A percentile compares a stretch with the other conserved stretches of the same genome.
Evolutionary conservation across 495 filamentous ascomycete species (phyloP).

Genomic region (Talaromyces adpressus): DNA sequence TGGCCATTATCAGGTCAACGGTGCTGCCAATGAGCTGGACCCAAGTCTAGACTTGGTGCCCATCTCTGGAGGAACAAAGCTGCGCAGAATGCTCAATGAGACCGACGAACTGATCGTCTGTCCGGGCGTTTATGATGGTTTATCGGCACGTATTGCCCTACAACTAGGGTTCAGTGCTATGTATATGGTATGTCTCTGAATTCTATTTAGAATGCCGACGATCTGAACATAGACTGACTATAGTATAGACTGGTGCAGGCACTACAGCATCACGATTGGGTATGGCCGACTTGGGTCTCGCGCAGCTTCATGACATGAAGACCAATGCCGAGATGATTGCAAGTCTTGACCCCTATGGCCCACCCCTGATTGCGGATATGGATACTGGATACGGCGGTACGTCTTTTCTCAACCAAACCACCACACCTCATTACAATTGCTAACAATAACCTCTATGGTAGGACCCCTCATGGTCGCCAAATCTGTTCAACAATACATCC

Average conservation of each 20-base stretch:
- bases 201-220: no score
- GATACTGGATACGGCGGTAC: constrained; percentile 59
- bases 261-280: constrained; percentile 57
- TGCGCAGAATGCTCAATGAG: constrained; percentile 36
- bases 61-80: constrained; percentile 37
- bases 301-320: constrained; percentile 56
- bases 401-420: background rate
- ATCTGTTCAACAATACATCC: constrained; percentile 56
- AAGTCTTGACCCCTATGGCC: constrained; percentile 46
- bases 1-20: constrained; percentile 32
- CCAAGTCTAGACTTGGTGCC: background rate
- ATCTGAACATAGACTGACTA: constrained; percentile 4
- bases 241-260: constrained; percentile 58
- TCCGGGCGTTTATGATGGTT: constrained; percentile 64
- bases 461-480: constrained; percentile 56
- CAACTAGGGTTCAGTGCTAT: constrained; percentile 52
- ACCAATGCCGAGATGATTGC: constrained; percentile 62
- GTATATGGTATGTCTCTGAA: constrained; percentile 50
- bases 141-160: constrained; percentile 59
- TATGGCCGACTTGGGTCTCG: constrained; percentile 59
- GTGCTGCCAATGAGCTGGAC: background rate
- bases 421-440: background rate
- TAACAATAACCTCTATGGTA: constrained; percentile 9
- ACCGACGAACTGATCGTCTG: constrained; percentile 42
- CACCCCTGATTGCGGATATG: constrained; percentile 64